Evolutionary conservation across 2,329 filamentous ascomycete genomes (phyloP), one percentile per base, ranked within the genome.

Genomic region (Trichoderma hamatum): DNA sequence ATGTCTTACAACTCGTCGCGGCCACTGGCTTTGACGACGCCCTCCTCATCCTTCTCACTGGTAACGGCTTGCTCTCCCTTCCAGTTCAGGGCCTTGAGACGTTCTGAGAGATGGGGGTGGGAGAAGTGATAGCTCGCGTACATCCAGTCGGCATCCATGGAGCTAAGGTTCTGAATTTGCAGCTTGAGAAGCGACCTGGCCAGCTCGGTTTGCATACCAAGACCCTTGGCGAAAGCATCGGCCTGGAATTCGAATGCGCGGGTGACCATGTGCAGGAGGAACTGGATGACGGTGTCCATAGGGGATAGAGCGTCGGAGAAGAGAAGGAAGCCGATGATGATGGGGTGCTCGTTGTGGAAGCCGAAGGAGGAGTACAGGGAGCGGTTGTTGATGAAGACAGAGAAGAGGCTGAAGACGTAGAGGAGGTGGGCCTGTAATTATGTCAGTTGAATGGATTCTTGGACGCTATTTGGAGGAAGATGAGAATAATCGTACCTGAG

Each of bases 121-220:
- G 95, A 97, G 86, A 96, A 97, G 83, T 99, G 94, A 85, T 98
- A 99, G 82, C 91, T 96, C 66, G 96, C 96, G 81, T 97, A 99
- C 87, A 97, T 89, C 92, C 92, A 97, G 82, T 99, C 96, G 32
- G 96, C 96, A 76, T 99, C 96, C 95, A 99, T 98, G 71, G 93
- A 96, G 81, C 93, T 97, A 74, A 99, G 86, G 79, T 99, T 99
- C 84, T 98, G 94, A 76, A 97, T 93, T 82, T 99, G 96, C 64
- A 99, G 91, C 84, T 97, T 97, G 83, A 99, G 94, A 72, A 99
- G 88, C 26, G 93, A 96, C 72, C 89, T 86, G 54, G 94, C 93
- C 64, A 99, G 89, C 80, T 97, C 90, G 56, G 88, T 83, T 64
- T 90, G 88, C 82, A 95, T 97, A 65, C 96, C 96, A 11, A 97